A percentile compares a stretch with the other conserved stretches of the same genome.
Conservation (phyloP, 2,329 filamentous ascomycete genomes). For the Aspergillus sp. region DNA sequence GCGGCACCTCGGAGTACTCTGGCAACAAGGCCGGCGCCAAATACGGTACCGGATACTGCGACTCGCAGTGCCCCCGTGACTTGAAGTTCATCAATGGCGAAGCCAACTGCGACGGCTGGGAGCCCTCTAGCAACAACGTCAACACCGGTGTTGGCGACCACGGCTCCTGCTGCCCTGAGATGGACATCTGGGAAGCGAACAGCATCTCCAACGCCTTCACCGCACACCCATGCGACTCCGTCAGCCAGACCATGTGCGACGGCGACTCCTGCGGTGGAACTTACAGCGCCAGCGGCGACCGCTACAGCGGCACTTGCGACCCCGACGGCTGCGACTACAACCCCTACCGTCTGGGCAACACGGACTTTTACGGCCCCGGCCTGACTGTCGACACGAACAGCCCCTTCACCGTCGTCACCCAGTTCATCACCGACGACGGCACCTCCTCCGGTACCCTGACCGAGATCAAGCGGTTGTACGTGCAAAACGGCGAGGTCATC, state of each 20-base stretch:
- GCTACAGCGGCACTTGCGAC: constrained; percentile 66
- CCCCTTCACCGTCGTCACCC: constrained; percentile 67
- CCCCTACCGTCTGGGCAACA: constrained; percentile 66
- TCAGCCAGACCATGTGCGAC: constrained; percentile 55
- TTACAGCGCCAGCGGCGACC: constrained; percentile 51
- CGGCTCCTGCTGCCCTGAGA: constrained; percentile 68
- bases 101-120: constrained; percentile 60
- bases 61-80: constrained; percentile 59
- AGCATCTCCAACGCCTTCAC: constrained; percentile 65
- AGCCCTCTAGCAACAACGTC: constrained; percentile 54
- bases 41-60: constrained; percentile 66
- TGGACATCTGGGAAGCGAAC: constrained; percentile 74
- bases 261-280: constrained; percentile 57
- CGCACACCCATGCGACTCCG: constrained; percentile 62
- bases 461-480: constrained; percentile 66
- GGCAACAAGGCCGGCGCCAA: constrained; percentile 60
- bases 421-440: constrained; percentile 59
- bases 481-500: constrained; percentile 63
- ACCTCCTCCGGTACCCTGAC: constrained; percentile 57
- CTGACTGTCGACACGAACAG: constrained; percentile 59
- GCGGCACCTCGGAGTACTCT: constrained; percentile 55
- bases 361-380: constrained; percentile 63
- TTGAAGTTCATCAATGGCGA: constrained; percentile 49
- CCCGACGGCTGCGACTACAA: constrained; percentile 73
- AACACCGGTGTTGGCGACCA: constrained; percentile 57